Evolutionary conservation across 208 protist genomes (phyloP).

Genomic region (Trypanosoma platydactyli): DNA sequence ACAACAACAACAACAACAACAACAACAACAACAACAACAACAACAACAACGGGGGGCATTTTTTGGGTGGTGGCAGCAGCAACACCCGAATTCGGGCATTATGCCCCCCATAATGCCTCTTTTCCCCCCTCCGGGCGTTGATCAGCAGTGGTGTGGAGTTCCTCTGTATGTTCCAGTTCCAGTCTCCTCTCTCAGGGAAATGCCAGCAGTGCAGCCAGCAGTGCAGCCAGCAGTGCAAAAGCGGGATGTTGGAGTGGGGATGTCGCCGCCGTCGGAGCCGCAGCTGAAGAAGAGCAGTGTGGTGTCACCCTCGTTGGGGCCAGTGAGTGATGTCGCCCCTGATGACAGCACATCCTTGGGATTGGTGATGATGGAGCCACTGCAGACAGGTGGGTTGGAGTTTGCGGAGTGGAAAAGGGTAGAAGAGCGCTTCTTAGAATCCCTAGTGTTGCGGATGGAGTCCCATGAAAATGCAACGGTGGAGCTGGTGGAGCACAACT

Average conservation of each 20-base stretch:
- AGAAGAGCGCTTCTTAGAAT: slow-evolving; percentile 42
- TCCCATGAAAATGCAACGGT: slow-evolving; percentile 46
- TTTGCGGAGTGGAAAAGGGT: slow-evolving; percentile 29
- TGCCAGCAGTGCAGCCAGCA: too few relatives aligned
- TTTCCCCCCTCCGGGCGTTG: background rate
- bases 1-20: background rate
- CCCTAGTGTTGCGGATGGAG: slow-evolving; percentile 51
- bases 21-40: slow-evolving; percentile 1
- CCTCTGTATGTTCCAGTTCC: slow-evolving; percentile 26
- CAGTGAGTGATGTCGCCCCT: background rate
- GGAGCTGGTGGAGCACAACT: slow-evolving; percentile 50
- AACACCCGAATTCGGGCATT: background rate
- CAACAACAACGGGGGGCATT: background rate
- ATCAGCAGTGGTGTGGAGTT: slow-evolving; percentile 28
- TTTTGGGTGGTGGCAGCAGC: too few relatives aligned
- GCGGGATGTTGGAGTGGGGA: slow-evolving; percentile 17
- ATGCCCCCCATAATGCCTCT: slow-evolving; percentile 5
- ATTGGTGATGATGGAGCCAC: slow-evolving; percentile 15
- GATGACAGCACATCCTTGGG: slow-evolving; percentile 1
- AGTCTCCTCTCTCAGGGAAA: background rate
- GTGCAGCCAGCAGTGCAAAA: background rate
- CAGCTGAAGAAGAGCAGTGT: background rate
- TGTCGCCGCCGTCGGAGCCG: background rate
- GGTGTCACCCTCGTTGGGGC: too few relatives aligned
- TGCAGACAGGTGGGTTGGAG: slow-evolving; percentile 7